Evolutionary conservation across 768 basidiomycete species (phyloP), one percentile per base, ranked within the genome.

Genomic region (Gloeophyllum trabeum): DNA sequence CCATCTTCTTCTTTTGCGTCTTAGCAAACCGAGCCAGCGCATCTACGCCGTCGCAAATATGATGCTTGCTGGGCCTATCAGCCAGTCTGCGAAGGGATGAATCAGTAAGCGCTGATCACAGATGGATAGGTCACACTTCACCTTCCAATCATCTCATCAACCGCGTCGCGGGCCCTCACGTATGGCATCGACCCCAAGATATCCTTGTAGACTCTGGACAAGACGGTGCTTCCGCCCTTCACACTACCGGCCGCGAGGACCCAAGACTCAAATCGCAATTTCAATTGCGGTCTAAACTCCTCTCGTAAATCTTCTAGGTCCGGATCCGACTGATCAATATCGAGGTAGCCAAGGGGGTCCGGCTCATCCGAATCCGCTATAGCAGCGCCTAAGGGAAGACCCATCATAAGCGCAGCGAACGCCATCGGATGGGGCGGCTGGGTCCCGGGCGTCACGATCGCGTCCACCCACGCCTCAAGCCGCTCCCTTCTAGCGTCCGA

Each of bases 341-440:
- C 76, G 12, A 76, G 56, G 48, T 68, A 72, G 6, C 65, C 67
- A 5, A 75, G 45, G 26, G 71, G 54, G 43, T 81, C 79, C 5
- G 60, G 51, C 1, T 61, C 70, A 7, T 73, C 69, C 45, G 52
- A 64, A 35, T 60, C 64, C 47, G 59, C 55, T 0, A 62, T 0
- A 61, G 62, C 2, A 63, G 57, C 6, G 20, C 36, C 36, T 7
- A 69, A 41, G 1, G 71, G 69, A 18, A 75, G 43, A 1, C 74
- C 74, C 54, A 79, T 73, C 67, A 82, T 71, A 67, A 80, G 70
- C 13, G 78, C 77, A 0, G 80, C 77, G 41, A 81, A 69, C 2
- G 76, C 69, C 65, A 79, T 66, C 2, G 76, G 75, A 45, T 73
- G 62, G 24, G 70, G 40, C 1, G 59, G 52, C 3, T 56, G 53